Evolutionary conservation across 345 rosid genomes (phyloP), one percentile per base, ranked within the genome.

Genomic region (Eucalyptus erythrocorys): DNA sequence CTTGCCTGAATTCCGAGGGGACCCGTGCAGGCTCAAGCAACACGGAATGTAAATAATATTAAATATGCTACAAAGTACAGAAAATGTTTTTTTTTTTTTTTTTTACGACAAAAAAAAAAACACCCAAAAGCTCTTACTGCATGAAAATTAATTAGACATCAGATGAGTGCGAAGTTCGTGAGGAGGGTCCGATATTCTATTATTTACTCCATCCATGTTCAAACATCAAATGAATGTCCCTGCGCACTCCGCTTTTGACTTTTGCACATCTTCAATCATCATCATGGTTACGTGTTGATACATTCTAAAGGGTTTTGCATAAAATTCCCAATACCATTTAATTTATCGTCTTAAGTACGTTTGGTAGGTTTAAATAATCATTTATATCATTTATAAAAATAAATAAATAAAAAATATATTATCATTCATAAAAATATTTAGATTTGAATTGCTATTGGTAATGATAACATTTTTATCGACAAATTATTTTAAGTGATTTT

Each of bases 341-440:
- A 9, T 55, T 55, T 55, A 55, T 30, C 13, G 3, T 24, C 3
- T 4, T 24, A 24, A 9, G 2, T 9, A 22, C 1, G 27, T 24
- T 24, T 22, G 30, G 13, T 24, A 55, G 1, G 24, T 51, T 4
- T 7, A 55, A 55, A 27, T 13, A 61, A 27, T 27, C 3, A 27
- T 12, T 61, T 27, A 30, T 61, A 61, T 13, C 8, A 0, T 6
- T n/a, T 64, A 64, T 14, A 13, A 64, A 64, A 64, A 64, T 64
- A 3, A n/a, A n/a, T 13, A 0, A 64, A 64, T 14, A 0, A 8
- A n/a, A 3, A 14, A 64, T 64, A 13, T n/a, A 14, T n/a, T 14
- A 64, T 6, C 2, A 0, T 14, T 10, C 19, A n/a, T 4, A 15
- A 64, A 13, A 64, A n/a, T 3, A 4, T 14, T 64, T 64, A 7